phyloP scores from a whole-genome alignment of 2,329 filamentous ascomycete genomes.

The Cephalotrichum gorgonifer region DNA sequence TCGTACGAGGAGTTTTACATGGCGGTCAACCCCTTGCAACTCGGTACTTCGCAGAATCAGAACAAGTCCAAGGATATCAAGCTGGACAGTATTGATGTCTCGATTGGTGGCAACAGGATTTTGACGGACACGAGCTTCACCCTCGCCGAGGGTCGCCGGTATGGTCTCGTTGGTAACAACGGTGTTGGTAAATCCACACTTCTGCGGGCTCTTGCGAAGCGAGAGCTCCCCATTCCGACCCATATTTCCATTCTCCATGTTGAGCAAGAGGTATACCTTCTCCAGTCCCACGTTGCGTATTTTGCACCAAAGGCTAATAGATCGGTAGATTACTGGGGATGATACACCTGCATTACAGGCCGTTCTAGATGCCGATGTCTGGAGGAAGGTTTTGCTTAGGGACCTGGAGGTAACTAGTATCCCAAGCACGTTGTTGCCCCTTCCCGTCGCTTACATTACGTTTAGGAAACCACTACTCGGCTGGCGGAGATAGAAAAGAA shows the following conservation, averaged over 20 bases:
- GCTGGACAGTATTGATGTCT: conserved; percentile 89
- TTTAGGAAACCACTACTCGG: conserved; percentile 63
- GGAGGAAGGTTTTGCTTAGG: conserved; percentile 86
- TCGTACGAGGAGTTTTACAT: conserved; percentile 99
- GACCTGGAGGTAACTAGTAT: conserved; percentile 68
- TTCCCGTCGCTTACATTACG: not conserved
- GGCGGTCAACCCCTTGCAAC: conserved; percentile 92
- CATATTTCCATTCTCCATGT: conserved; percentile 99
- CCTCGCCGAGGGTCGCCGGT: conserved; percentile 82
- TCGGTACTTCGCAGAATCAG: conserved; percentile 57
- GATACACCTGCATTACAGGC: conserved; percentile 92
- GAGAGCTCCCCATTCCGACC: conserved; percentile 89
- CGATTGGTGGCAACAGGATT: conserved; percentile 81
- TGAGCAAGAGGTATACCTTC: conserved; percentile 74
- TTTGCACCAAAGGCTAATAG: not conserved
- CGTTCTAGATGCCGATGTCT: conserved; percentile 93
- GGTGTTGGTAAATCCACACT: conserved; percentile 98
- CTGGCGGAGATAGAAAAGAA: conserved; percentile 69
- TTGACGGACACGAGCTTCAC: conserved; percentile 84
- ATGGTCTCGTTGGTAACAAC: conserved; percentile 97
- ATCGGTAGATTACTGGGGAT: conserved; percentile 73
- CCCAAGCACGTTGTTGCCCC: not conserved
- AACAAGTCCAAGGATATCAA: conserved; percentile 99
- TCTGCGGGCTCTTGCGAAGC: conserved; percentile 76
- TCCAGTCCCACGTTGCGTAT: not conserved